Base-by-base conservation (phyloP, 345 rosid species). In the Passiflora organensis region DNA sequence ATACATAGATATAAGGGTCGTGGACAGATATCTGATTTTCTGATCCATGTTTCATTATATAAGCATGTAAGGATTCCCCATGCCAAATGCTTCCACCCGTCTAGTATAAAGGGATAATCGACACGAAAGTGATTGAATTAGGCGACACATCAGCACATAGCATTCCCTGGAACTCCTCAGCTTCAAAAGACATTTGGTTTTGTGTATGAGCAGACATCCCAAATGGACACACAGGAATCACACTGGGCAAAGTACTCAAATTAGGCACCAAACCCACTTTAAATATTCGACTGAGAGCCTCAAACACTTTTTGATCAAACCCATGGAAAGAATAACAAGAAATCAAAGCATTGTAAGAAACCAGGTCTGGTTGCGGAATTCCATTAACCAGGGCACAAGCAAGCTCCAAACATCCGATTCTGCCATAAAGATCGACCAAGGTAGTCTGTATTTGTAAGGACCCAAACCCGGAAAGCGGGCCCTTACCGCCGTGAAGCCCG, bases 11-110 rank as follows among this genome's bases (percentile, higher is more conserved):
- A 60, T 21, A 18, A 67, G 53, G 16, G 67, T 53, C 15, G 66
- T 49, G 5, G 50, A 14, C 62, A 24, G 86, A 73, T 41, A 59
- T 16, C 43, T 63, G 73, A 58, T 48, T 57, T 53, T 55, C 74
- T 23, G 56, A 58, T 14, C 79, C 82, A 39, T 53, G 66, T 54
- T 78, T 80, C 51, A 73, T 72, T 41, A 64, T 46, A 51, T 37
- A 72, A 51, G 73, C 80, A 70, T 78, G 78, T 41, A 78, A 51
- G 32, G 77, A 68, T 65, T 68, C 61, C 21, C 82, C 75, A 34
- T 37, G 46, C 13, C 16, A 15, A 59, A 52, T 51, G 43, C 55
- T 59, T 20, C 20, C 51, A 55, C 10, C 28, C 13, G 55, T 32
- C 46, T 64, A 76, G 51, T 64, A 72, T 3, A 73, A 72, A 28